Evolutionary conservation across 306 rosid genomes (phyloP), one percentile per base, ranked within the genome.

Genomic region (Nissolia schottii): DNA sequence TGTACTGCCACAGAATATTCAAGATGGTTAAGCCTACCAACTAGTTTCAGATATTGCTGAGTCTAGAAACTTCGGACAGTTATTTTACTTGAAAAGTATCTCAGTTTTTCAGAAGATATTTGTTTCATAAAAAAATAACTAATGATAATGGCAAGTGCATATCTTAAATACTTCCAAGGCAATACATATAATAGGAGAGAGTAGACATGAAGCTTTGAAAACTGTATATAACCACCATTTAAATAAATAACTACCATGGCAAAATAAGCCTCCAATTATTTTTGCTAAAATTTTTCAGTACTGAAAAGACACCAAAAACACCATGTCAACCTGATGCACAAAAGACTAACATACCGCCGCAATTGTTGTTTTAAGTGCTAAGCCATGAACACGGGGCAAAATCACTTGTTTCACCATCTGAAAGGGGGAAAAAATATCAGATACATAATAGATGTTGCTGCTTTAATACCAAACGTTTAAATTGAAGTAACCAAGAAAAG

Each of bases 351-450:
- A 72, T 92, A 95, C 99, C 90, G 96, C 96, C 13, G 99, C 99
- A 80, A 95, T 72, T 28, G 99, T 95, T 74, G 99, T 95, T 79
- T 91, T 95, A 46, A 95, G 96, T 34, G 99, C 99, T 79, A 91
- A 75, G 67, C 92, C 93, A 79, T 95, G 99, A 77, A 95, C 86
- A 71, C 99, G 99, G 62, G 99, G 99, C 73, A 95, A 88, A 81
- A 95, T 67, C 78, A 83, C 83, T 81, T 91, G 96, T 67, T 92
- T 91, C 81, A 89, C 96, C 49, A 95, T 79, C 99, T 95, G 91
- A 61, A 76, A 63, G 72, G 46, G 57, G 53, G 71, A 53, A 65
- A 84, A 62, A 14, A n/a, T 28, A 66, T 18, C 34, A 78, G 55
- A 28, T 79, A 49, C 27, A 55, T 28, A 50, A 64, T 43, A 23